phyloP scores from a whole-genome alignment of 805 yeast species.

The Saccharomycopsis olivae region DNA sequence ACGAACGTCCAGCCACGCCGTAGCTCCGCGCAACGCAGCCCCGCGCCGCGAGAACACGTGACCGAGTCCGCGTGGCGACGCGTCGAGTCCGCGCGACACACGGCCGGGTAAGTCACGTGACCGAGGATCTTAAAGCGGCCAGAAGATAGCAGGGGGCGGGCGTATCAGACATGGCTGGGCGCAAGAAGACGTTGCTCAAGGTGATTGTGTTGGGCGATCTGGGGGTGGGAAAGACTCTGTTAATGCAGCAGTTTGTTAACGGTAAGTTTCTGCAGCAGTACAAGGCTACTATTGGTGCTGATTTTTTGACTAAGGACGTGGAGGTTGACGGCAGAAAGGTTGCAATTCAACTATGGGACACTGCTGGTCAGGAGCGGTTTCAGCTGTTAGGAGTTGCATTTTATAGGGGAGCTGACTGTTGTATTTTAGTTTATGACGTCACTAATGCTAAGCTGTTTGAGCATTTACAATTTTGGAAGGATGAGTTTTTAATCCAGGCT shows the following conservation, averaged over 20 bases:
- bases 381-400: slow-evolving; percentile 95
- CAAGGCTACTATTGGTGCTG: slow-evolving; percentile 97
- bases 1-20: too few relatives aligned
- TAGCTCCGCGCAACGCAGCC: neutral
- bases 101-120: too few relatives aligned
- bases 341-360: slow-evolving; percentile 83
- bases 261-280: slow-evolving; percentile 91
- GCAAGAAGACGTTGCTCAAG: slow-evolving; percentile 69
- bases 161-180: slow-evolving; percentile 28
- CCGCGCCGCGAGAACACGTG: neutral
- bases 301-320: slow-evolving; percentile 86
- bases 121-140: too few relatives aligned
- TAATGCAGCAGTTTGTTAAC: slow-evolving; percentile 95
- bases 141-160: too few relatives aligned
- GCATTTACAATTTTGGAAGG: slow-evolving; percentile 83
- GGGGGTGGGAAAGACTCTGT: slow-evolving; percentile 94
- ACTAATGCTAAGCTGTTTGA: slow-evolving; percentile 92
- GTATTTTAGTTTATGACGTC: slow-evolving; percentile 92
- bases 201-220: slow-evolving; percentile 94
- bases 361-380: slow-evolving; percentile 98
- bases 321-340: slow-evolving; percentile 61
- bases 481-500: slow-evolving; percentile 89
- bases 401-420: slow-evolving; percentile 96
- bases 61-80: too few relatives aligned
- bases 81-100: too few relatives aligned